These are phyloP conservation scores for Calonectria crousiana DNA, from an alignment of 2,329 filamentous ascomycete species.

Conservation along the genomic window DNA sequence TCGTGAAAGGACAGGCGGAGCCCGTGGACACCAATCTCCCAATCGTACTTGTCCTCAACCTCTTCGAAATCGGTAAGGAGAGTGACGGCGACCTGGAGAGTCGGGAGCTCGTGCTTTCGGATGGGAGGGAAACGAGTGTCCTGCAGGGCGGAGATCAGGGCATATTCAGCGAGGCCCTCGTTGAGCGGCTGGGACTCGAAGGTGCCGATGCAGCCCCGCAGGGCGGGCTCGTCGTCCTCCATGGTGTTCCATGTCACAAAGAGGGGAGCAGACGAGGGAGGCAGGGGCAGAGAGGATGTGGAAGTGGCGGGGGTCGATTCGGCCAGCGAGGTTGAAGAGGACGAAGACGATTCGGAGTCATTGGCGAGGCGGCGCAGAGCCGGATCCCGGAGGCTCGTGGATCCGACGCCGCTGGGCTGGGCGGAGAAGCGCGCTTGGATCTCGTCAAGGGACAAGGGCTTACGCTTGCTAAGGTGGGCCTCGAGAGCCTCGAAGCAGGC, in stretches of 20 bases:
- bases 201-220: constrained; percentile 96
- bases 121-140: constrained; percentile 74
- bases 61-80: constrained; percentile 89
- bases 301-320: constrained; percentile 61
- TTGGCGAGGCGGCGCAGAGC: constrained; percentile 57
- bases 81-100: constrained; percentile 77
- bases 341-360: constrained; percentile 50
- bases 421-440: constrained; percentile 75
- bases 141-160: constrained; percentile 79
- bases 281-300: constrained; percentile 53
- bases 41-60: constrained; percentile 80
- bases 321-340: constrained; percentile 56
- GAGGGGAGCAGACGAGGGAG: constrained; percentile 73
- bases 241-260: constrained; percentile 96
- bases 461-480: constrained; percentile 78
- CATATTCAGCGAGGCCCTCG: constrained; percentile 81
- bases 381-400: constrained; percentile 52
- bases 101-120: constrained; percentile 64
- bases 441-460: constrained; percentile 74
- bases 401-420: constrained; percentile 43
- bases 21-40: constrained; percentile 88
- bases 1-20: constrained; percentile 88
- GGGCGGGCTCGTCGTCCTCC: constrained; percentile 59
- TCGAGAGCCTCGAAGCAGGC: constrained; percentile 92
- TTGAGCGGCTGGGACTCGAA: constrained; percentile 84